These are phyloP conservation scores for Flueggea neowawraea DNA, from an alignment of 441 rosid species.

Conservation along the genomic window DNA sequence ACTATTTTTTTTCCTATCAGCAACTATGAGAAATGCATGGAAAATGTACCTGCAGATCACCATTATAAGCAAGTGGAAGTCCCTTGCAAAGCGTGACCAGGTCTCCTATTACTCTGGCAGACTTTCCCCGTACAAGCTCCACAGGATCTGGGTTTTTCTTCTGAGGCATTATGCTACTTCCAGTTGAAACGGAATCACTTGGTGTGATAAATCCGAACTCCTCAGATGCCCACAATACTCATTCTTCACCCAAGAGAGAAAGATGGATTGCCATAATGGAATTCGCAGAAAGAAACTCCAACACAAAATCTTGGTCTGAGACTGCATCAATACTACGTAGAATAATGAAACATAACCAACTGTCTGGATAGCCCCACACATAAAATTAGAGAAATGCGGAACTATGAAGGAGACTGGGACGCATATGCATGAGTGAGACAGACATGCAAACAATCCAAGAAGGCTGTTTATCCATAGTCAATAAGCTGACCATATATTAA, in stretches of 20 bases:
- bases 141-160: slow-evolving; percentile 99
- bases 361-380: neutral
- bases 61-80: slow-evolving; percentile 92
- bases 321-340: slow-evolving; percentile 86
- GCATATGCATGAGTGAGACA: neutral
- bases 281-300: slow-evolving; percentile 81
- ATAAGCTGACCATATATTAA: neutral
- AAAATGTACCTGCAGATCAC: slow-evolving; percentile 74
- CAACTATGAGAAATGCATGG: neutral
- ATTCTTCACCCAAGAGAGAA: slow-evolving; percentile 94
- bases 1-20: no score
- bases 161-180: slow-evolving; percentile 99
- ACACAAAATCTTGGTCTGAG: slow-evolving; percentile 83
- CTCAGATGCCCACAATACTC: slow-evolving; percentile 99
- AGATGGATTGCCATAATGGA: slow-evolving; percentile 81
- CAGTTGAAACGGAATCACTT: slow-evolving; percentile 89
- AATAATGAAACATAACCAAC: slow-evolving; percentile 19
- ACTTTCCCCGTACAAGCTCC: slow-evolving; percentile 97
- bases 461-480: neutral
- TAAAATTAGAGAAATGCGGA: neutral
- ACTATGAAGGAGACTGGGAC: slow-evolving; percentile 1
- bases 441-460: neutral
- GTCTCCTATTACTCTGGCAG: slow-evolving; percentile 85
- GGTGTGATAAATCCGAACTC: slow-evolving; percentile 90
- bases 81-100: slow-evolving; percentile 94